Evolutionary conservation across 2,329 filamentous ascomycete genomes (phyloP).

Genomic region (Mariannaea elegans): DNA sequence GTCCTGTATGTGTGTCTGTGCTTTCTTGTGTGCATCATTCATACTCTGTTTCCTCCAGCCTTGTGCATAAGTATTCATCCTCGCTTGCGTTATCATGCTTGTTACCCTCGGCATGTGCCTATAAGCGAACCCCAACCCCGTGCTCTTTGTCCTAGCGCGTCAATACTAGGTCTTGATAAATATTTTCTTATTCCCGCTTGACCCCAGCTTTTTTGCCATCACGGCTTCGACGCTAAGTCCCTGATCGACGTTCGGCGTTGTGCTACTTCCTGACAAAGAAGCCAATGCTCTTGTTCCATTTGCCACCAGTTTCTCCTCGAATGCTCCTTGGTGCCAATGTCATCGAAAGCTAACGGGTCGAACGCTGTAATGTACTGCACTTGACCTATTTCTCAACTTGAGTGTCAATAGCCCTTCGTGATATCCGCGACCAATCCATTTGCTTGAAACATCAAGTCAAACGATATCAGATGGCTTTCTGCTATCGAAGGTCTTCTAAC

Average conservation of each 20-base stretch:
- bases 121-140: constrained; percentile 19
- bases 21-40: not conserved
- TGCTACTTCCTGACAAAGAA: constrained; percentile 15
- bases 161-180: not conserved
- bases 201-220: constrained; percentile 3
- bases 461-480: not conserved
- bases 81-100: not conserved
- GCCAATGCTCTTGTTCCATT: constrained; percentile 1
- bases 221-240: not conserved
- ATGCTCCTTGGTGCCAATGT: not conserved
- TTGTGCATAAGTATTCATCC: not conserved
- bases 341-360: not conserved
- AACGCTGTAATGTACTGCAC: too few species aligned
- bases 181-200: constrained; percentile 17
- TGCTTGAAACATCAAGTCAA: not conserved
- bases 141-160: constrained; percentile 10
- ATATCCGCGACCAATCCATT: not conserved
- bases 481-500: not conserved
- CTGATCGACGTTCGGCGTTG: constrained; percentile 11
- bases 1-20: not conserved
- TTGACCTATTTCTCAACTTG: not conserved
- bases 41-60: not conserved
- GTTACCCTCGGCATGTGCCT: not conserved
- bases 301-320: not conserved
- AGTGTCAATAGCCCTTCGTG: not conserved